Evolutionary conservation across 352 stramenopile species (phyloP).

Genomic region (Stramenopiles sp.): DNA sequence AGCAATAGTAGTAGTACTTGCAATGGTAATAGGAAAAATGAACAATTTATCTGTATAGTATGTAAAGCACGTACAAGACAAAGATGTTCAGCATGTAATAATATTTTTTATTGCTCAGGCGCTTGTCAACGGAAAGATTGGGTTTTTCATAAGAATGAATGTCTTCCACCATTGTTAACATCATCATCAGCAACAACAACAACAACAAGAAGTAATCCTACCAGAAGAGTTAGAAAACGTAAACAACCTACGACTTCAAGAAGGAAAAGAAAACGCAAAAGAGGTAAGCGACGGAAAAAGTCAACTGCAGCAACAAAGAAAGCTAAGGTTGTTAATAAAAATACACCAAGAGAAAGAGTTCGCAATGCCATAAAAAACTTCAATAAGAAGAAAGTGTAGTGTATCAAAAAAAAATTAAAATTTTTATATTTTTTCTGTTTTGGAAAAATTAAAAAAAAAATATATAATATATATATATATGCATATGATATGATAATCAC

Average conservation of each 20-base stretch:
- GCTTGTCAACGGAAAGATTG: not conserved
- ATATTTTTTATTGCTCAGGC: not conserved
- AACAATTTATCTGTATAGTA: too few species aligned
- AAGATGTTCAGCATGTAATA: not conserved
- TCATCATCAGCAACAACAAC: not conserved
- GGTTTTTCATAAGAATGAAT: not conserved
- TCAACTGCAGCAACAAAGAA: not conserved
- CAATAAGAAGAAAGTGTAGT: not conserved
- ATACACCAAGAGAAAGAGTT: not conserved
- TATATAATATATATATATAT: too few species aligned
- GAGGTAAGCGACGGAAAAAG: not conserved
- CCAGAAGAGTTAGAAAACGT: too few species aligned
- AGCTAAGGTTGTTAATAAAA: not conserved
- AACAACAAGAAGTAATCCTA: not conserved
- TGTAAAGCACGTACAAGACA: not conserved
- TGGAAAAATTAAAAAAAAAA: too few species aligned
- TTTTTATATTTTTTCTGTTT: too few species aligned
- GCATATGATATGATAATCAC: too few species aligned
- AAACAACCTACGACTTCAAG: not conserved
- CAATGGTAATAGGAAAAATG: too few species aligned
- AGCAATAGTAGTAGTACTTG: too few species aligned
- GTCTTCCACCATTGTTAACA: not conserved
- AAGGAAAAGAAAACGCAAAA: not conserved
- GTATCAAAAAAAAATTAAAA: not conserved
- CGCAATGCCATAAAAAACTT: not conserved